phyloP scores from a whole-genome alignment of 352 stramenopile species.

The Globisporangium paroecandrum region DNA sequence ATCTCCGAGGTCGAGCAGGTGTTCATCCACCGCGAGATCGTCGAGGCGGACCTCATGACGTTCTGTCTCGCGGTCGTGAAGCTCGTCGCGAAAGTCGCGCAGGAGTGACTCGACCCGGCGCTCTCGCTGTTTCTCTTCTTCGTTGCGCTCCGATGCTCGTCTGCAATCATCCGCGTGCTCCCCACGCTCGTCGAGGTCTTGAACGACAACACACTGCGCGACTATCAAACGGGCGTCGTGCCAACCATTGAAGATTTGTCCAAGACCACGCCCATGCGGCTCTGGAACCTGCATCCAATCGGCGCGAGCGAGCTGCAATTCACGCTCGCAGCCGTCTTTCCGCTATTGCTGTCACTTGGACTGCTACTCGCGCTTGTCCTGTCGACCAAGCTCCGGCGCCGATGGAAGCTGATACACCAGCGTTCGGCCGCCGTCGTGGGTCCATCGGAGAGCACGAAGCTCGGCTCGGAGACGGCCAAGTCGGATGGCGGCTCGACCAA shows the following conservation, averaged over 20 bases:
- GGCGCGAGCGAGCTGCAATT: background rate
- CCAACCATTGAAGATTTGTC: constrained; percentile 1
- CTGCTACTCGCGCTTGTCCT: background rate
- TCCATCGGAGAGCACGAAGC: background rate
- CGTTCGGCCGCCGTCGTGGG: background rate
- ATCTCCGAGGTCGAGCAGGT: constrained; percentile 26
- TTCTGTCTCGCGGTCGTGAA: constrained; percentile 31
- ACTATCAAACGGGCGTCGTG: constrained; percentile 9
- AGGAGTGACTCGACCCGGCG: constrained; percentile 32
- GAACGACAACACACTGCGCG: constrained; percentile 8
- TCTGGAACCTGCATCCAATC: constrained; percentile 12
- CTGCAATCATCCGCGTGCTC: constrained; percentile 4
- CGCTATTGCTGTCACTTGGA: constrained; percentile 9
- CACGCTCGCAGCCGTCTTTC: constrained; percentile 4
- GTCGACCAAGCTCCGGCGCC: background rate
- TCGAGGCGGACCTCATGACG: constrained; percentile 28
- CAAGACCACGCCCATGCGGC: constrained; percentile 14
- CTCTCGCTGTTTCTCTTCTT: constrained; percentile 30
- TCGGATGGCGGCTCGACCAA: background rate
- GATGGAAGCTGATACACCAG: background rate
- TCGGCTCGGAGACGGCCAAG: background rate
- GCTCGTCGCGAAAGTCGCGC: constrained; percentile 25
- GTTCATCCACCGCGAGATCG: constrained; percentile 29
- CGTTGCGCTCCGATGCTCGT: constrained; percentile 20
- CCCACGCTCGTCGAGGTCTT: background rate